Evolutionary conservation across 495 filamentous ascomycete genomes (phyloP), one percentile per base, ranked within the genome.

Genomic region (Chaetomium cochliodes): DNA sequence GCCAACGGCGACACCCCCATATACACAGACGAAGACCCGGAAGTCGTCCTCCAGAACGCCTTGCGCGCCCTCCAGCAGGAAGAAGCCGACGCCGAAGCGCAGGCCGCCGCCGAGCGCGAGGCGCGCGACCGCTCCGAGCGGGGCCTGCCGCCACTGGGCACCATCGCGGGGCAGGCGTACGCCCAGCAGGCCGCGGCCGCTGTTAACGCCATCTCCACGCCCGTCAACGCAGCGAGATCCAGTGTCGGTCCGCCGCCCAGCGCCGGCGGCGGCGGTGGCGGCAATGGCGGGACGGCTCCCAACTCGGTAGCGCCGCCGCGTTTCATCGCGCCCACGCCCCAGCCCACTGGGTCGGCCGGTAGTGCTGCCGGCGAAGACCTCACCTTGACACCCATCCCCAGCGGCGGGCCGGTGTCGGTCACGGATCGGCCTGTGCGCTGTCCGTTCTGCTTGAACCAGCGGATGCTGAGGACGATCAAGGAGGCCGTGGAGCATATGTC

Each of bases 401-500:
- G 76, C 57, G 75, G 72, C n/a, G 69, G 62, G 23, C 74, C 81
- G 22, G 72, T 79, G n/a, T 72, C 77, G 8, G 70, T 72, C 16
- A 74, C 74, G 3, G 82, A 85, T 22, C 72, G 77, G 37, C 80
- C 82, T n/a, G 70, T 85, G 0, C 74, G 81, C 26, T 85, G 83
- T 55, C 83, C 83, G 6, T 85, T 82, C 67, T 85, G 83, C 63
- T 73, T 84, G 25, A 85, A 85, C 64, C 80, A 81, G 72, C 75
- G 82, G 9, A 82, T 83, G 82, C 80, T 85, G 65, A 75, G 80
- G 42, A 83, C 73, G 16, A 80, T 85, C 46, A 84, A 85, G 72
- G 83, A 85, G 70, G 82, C 83, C 15, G 83, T 85, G 2, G 82
- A 85, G 72, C 83, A 85, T 64, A 79, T 85, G 82, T 81, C 79